Base-by-base conservation (phyloP, 148 eudicot species). In the Fagopyrum tataricum region DNA sequence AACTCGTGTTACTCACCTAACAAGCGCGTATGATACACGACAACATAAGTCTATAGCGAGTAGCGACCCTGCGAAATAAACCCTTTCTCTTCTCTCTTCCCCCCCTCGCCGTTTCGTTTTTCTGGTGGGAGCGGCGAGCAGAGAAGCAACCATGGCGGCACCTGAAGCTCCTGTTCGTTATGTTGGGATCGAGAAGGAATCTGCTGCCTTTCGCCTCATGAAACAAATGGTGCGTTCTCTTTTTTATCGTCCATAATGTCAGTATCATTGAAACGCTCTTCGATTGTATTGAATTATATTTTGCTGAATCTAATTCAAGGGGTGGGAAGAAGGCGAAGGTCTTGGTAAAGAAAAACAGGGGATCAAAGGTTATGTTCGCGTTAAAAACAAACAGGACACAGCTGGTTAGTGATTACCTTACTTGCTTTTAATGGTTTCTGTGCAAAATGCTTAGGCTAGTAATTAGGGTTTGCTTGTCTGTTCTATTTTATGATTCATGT, bases 251-350 rank as follows among this genome's bases (percentile, higher is more conserved):
- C 13, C 4, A 39, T 51, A n/a, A 9, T 56, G 10, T 20, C 6
- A 20, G 8, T 52, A 5, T n/a, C 17, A 15, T 52, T 52, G 58
- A 52, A 52, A 15, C 21, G 21, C 58, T 52, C n/a, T 52, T 17
- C 6, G 1, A 31, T 37, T 64, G 18, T 5, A 39, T 37, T 13
- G 17, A 18, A 37, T 39, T 64, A 43, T 21, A 64, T 56, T 18
- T 61, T 61, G 7, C n/a, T 62, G 2, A 0, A 8, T 24, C 10
- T 9, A 4, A 55, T 71, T 61, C 14, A 71, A 95, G 98, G 98
- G 98, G 31, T 95, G 98, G 98, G 97, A 95, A 80, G 98, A 95
- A 91, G 98, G 98, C 13, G 98, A 95, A 84, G 98, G 98, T 6
- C 89, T 95, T 67, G 98, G 98, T 13, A 95, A 91, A 75, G 91